These are phyloP conservation scores for Tetradesmus obliquus DNA, from an alignment of 139 green algal genomes.

Conservation along the genomic window DNA sequence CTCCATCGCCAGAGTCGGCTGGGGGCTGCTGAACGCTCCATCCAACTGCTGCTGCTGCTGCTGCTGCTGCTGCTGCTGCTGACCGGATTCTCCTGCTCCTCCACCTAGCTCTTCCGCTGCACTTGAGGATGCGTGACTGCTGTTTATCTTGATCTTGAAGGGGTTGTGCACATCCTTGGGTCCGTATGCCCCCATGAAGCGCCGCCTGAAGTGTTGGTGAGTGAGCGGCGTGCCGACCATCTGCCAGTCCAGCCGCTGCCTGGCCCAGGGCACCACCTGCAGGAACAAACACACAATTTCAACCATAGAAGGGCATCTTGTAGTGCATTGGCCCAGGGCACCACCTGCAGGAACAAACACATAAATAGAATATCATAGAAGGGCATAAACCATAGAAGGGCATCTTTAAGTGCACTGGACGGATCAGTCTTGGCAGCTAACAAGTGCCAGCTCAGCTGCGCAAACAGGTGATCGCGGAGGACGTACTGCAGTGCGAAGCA, in stretches of 20 bases:
- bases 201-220: constrained; percentile 69
- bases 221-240: constrained; percentile 75
- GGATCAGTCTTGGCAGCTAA: no score
- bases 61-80: neutral
- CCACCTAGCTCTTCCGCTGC: no score
- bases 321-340: no score
- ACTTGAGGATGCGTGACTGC: no score
- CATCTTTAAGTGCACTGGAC: no score
- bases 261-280: constrained; percentile 54
- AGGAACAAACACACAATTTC: neutral
- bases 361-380: no score
- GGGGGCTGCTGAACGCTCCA: constrained; percentile 24
- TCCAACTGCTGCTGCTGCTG: constrained; percentile 10
- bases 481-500: no score
- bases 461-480: no score
- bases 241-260: constrained; percentile 55
- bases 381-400: no score
- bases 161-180: constrained; percentile 27
- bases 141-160: neutral
- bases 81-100: neutral
- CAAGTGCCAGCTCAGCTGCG: no score
- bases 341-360: no score
- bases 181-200: constrained; percentile 69
- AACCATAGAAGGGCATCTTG: neutral
- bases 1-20: constrained; percentile 30